These are phyloP conservation scores for Aspergillus avenaceus DNA, from an alignment of 495 filamentous ascomycete species.

Conservation along the genomic window DNA sequence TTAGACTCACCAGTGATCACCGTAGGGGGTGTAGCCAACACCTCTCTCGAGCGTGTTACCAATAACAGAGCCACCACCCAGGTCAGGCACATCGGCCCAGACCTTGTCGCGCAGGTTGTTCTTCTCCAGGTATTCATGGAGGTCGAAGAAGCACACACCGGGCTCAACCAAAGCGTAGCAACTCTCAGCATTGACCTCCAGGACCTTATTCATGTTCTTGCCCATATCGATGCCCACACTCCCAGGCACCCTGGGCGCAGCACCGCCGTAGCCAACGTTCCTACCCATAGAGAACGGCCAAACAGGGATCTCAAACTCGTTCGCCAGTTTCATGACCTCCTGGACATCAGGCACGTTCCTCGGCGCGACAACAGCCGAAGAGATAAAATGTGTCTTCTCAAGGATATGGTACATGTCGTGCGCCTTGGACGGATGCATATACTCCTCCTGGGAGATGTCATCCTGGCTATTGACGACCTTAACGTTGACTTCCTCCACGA, in stretches of 20 bases:
- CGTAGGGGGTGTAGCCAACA: slow-evolving; percentile 50
- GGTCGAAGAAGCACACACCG: slow-evolving; percentile 51
- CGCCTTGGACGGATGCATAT: no score
- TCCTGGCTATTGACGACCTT: no score
- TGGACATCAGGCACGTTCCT: slow-evolving; percentile 44
- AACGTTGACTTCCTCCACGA: no score
- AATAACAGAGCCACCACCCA: slow-evolving; percentile 54
- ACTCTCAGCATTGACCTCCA: slow-evolving; percentile 50
- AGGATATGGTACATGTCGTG: slow-evolving; percentile 52
- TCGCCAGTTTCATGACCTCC: slow-evolving; percentile 39
- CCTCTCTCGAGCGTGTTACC: slow-evolving; percentile 56
- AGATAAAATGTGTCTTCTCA: slow-evolving; percentile 48
- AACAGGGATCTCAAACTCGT: slow-evolving; percentile 47
- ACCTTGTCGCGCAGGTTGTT: slow-evolving; percentile 21
- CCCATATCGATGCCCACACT: slow-evolving; percentile 52
- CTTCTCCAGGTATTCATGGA: slow-evolving; percentile 46
- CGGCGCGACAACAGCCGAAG: slow-evolving; percentile 47
- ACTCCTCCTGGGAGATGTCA: no score
- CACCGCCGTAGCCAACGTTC: slow-evolving; percentile 53
- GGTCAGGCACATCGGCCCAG: slow-evolving; percentile 41
- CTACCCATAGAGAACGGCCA: slow-evolving; percentile 53
- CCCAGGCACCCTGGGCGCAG: slow-evolving; percentile 50
- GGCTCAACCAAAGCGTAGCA: slow-evolving; percentile 54
- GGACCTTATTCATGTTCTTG: slow-evolving; percentile 49
- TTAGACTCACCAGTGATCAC: slow-evolving; percentile 44